phyloP scores from a whole-genome alignment of 2,329 filamentous ascomycete species.

The Aspergillus bombycis region DNA sequence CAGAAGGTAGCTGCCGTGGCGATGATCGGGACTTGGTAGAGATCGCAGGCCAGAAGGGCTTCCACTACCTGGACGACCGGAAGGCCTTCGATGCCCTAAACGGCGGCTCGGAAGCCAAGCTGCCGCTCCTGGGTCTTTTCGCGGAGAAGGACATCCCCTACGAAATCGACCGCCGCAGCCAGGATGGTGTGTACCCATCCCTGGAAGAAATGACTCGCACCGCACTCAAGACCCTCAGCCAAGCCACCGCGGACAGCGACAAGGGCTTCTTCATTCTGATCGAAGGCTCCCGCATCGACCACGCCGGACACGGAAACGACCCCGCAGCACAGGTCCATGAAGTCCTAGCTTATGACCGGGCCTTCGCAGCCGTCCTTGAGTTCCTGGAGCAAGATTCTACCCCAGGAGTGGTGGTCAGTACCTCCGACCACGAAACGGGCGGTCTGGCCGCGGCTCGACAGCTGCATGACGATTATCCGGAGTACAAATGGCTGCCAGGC shows the following conservation, averaged over 20 bases:
- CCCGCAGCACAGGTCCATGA: conserved; percentile 85
- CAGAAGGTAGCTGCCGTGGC: conserved; percentile 75
- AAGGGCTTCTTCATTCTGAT: conserved; percentile 99
- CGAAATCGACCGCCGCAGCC: conserved; percentile 83
- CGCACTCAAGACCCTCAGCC: conserved; percentile 76
- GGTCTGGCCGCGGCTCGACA: conserved; percentile 82
- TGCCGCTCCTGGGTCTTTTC: conserved; percentile 86
- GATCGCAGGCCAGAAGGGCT: conserved; percentile 76
- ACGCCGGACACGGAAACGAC: conserved; percentile 86
- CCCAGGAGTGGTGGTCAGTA: conserved; percentile 77
- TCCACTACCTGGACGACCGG: conserved; percentile 74
- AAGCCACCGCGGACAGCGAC: conserved; percentile 79
- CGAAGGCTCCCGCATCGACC: conserved; percentile 93
- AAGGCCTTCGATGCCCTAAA: conserved; percentile 75
- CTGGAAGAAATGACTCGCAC: conserved; percentile 88
- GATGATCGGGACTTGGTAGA: conserved; percentile 77
- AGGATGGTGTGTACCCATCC: conserved; percentile 80
- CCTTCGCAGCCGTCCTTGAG: conserved; percentile 80
- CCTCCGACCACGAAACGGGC: conserved; percentile 95
- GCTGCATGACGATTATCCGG: conserved; percentile 63
- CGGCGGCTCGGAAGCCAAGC: conserved; percentile 66
- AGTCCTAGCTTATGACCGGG: conserved; percentile 90
- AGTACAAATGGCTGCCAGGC: conserved; percentile 79
- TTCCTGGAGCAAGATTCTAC: conserved; percentile 78
- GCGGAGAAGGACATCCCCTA: conserved; percentile 83